Conservation (phyloP, 1,139 yeast genomes). For the Arxiozyma bovina region DNA sequence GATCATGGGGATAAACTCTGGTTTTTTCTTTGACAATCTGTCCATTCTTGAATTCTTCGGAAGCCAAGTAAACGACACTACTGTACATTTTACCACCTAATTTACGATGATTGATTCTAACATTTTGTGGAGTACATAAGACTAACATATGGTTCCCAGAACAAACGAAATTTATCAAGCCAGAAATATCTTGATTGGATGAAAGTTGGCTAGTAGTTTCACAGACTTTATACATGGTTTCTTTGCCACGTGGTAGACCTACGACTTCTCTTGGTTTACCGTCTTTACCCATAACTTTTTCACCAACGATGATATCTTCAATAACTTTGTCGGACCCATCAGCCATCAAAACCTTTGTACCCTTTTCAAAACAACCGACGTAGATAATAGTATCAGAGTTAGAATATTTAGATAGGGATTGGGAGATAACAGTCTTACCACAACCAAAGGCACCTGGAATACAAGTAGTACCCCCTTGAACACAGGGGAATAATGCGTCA, state of each 20-base stretch:
- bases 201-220: conserved; percentile 14
- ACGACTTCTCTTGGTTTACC: conserved; percentile 37
- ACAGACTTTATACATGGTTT: conserved; percentile 34
- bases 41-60: conserved; percentile 15
- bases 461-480: conserved; percentile 99
- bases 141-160: conserved; percentile 32
- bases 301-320: conserved; percentile 35
- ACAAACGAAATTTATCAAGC: conserved; percentile 24
- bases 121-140: conserved; percentile 7
- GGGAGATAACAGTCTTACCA: conserved; percentile 98
- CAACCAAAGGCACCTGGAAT: conserved; percentile 99
- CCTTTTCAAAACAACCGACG: conserved; percentile 55
- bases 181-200: conserved; percentile 1
- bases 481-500: conserved; percentile 97
- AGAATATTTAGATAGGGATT: conserved; percentile 91
- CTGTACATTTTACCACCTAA: conserved; percentile 10
- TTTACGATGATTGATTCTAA: conserved; percentile 7
- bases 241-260: conserved; percentile 37
- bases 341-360: conserved; percentile 38
- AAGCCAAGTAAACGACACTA: conserved; percentile 24
- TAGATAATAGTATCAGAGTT: conserved; percentile 94
- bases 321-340: conserved; percentile 33
- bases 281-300: conserved; percentile 38
- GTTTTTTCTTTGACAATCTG: conserved; percentile 13
- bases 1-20: conserved; percentile 7